These are phyloP conservation scores for Penicillium herquei DNA, from an alignment of 495 filamentous ascomycete species.

Conservation along the genomic window DNA sequence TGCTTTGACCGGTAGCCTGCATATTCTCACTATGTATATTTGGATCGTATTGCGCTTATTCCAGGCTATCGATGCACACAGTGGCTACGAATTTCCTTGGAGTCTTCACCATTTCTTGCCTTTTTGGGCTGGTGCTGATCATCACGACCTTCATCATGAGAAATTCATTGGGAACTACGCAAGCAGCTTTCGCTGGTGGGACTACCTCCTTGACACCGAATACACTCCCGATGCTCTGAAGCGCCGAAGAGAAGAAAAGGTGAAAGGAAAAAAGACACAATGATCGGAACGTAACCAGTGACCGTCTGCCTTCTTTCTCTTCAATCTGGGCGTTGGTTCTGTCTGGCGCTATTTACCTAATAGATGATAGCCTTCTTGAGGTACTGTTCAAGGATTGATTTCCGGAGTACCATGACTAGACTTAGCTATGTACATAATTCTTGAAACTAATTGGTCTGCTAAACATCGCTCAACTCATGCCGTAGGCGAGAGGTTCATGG, in stretches of 20 bases:
- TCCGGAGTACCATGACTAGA: too few relatives aligned
- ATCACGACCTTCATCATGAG: slow-evolving; percentile 97
- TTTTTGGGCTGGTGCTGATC: slow-evolving; percentile 96
- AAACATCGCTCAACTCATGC: too few relatives aligned
- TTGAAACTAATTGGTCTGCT: too few relatives aligned
- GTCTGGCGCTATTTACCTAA: too few relatives aligned
- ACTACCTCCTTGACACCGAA: slow-evolving; percentile 90
- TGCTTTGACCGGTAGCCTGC: slow-evolving; percentile 78
- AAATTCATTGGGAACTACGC: slow-evolving; percentile 97
- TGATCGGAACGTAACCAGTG: slow-evolving; percentile 13
- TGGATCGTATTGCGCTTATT: slow-evolving; percentile 95
- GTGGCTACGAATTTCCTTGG: slow-evolving; percentile 97
- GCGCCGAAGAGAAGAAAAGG: slow-evolving; percentile 57
- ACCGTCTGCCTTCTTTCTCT: neutral
- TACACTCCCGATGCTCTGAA: slow-evolving; percentile 83
- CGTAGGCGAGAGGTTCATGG: too few relatives aligned
- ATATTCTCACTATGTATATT: slow-evolving; percentile 95
- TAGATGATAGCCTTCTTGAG: too few relatives aligned
- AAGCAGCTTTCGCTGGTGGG: slow-evolving; percentile 99
- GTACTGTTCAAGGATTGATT: too few relatives aligned
- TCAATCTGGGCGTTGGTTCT: too few relatives aligned
- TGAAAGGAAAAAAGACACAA: slow-evolving; percentile 52
- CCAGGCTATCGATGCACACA: slow-evolving; percentile 97
- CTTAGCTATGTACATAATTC: too few relatives aligned
- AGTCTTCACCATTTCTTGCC: slow-evolving; percentile 91